These are phyloP conservation scores for Mortierella sp. DNA, from an alignment of 371 early-diverging fungal species.

Conservation along the genomic window DNA sequence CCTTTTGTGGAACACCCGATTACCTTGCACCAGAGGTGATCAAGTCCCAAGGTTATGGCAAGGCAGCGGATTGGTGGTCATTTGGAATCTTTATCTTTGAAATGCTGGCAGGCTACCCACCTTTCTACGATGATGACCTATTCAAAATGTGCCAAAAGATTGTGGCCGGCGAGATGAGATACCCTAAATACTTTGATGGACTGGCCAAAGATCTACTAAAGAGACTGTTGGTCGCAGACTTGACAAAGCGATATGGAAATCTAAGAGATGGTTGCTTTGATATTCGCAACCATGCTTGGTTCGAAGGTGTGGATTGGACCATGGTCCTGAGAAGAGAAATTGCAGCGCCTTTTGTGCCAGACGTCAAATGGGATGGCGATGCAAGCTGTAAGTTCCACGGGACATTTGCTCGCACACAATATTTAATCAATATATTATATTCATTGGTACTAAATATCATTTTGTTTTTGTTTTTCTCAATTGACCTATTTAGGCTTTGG, in stretches of 20 bases:
- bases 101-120: constrained; percentile 63
- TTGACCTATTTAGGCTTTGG: constrained; percentile 38
- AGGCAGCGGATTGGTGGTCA: constrained; percentile 94
- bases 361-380: constrained; percentile 71
- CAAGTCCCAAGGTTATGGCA: constrained; percentile 89
- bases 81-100: constrained; percentile 94
- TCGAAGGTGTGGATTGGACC: constrained; percentile 77
- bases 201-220: constrained; percentile 83
- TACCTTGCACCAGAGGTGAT: constrained; percentile 97
- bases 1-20: constrained; percentile 94
- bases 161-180: constrained; percentile 77
- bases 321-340: constrained; percentile 66
- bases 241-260: constrained; percentile 84
- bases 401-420: background rate
- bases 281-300: constrained; percentile 81
- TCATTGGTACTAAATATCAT: background rate
- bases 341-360: constrained; percentile 77
- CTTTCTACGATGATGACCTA: constrained; percentile 62
- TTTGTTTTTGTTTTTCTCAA: background rate
- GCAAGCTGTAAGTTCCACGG: constrained; percentile 60
- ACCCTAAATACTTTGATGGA: constrained; percentile 83
- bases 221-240: constrained; percentile 81
- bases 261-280: constrained; percentile 68
- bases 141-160: constrained; percentile 89
- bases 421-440: background rate